Percentiles rank a stretch among this genome's conserved stretches.
phyloP scores from a whole-genome alignment of 106 monocot species.

The Iris macrosiphon region DNA sequence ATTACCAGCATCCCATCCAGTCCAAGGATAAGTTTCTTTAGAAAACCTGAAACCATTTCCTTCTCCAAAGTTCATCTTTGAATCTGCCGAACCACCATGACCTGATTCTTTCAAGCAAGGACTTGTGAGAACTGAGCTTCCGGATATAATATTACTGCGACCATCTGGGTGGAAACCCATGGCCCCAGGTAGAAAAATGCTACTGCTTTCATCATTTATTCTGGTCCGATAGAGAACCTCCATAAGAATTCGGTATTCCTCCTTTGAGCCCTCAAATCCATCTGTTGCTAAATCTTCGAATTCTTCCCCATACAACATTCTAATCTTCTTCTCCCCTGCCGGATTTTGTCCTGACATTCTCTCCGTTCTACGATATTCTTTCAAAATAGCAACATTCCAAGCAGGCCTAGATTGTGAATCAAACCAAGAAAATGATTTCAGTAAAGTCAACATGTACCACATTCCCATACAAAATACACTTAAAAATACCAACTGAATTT shows the following conservation, averaged over 20 bases:
- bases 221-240: constrained; percentile 29
- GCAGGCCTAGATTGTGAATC: no score
- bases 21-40: neutral
- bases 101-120: neutral
- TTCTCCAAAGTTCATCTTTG: neutral
- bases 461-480: no score
- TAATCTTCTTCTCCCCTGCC: constrained; percentile 25
- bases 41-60: neutral
- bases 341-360: neutral
- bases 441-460: no score
- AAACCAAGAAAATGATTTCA: no score
- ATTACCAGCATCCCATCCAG: neutral
- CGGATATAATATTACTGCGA: neutral
- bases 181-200: neutral
- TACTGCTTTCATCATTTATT: neutral
- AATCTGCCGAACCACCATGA: neutral
- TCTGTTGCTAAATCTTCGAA: constrained; percentile 11
- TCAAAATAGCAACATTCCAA: no score
- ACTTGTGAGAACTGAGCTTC: neutral
- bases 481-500: no score
- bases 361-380: no score
- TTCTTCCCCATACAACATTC: constrained; percentile 42
- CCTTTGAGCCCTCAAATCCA: constrained; percentile 33
- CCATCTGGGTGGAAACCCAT: neutral
- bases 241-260: constrained; percentile 39